Percentiles rank a stretch among this genome's conserved stretches.
These are phyloP conservation scores for Colletotrichum filicis DNA, from an alignment of 2,329 filamentous ascomycete genomes.

Conservation along the genomic window DNA sequence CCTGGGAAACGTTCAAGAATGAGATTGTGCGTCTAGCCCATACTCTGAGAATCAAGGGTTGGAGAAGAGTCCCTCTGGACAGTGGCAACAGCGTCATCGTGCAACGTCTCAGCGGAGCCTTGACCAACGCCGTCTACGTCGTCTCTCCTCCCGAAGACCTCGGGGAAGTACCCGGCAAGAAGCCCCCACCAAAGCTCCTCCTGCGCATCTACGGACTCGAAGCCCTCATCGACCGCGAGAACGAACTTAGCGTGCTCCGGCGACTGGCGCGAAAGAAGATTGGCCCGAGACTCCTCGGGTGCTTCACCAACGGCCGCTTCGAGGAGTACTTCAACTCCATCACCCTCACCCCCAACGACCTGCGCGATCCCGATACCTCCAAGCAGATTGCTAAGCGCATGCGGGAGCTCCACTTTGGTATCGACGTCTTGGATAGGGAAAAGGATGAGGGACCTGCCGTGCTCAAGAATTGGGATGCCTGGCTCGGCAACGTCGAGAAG, in stretches of 20 bases:
- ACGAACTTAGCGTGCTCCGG: conserved; percentile 86
- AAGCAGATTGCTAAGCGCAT: conserved; percentile 97
- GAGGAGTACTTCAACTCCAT: conserved; percentile 92
- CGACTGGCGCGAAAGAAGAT: conserved; percentile 93
- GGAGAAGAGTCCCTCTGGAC: conserved; percentile 84
- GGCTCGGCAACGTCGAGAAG: conserved; percentile 75
- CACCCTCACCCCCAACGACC: conserved; percentile 79
- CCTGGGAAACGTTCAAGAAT: conserved; percentile 89
- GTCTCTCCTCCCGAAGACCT: conserved; percentile 82
- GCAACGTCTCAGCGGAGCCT: conserved; percentile 84
- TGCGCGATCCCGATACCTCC: conserved; percentile 85
- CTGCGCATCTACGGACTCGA: conserved; percentile 95
- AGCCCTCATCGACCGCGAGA: conserved; percentile 93
- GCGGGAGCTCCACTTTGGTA: conserved; percentile 93
- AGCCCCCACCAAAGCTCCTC: conserved; percentile 75
- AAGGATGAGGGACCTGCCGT: conserved; percentile 82
- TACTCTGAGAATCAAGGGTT: conserved; percentile 90
- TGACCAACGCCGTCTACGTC: conserved; percentile 97
- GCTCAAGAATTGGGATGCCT: conserved; percentile 95
- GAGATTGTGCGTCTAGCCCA: conserved; percentile 92
- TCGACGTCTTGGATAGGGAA: conserved; percentile 85
- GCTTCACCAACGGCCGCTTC: conserved; percentile 94
- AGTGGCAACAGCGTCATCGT: conserved; percentile 75
- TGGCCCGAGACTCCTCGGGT: conserved; percentile 89
- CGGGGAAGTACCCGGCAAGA: conserved; percentile 51